Conservation (phyloP, 164 flowering plant genomes). For the Paratinospora sagittata region DNA sequence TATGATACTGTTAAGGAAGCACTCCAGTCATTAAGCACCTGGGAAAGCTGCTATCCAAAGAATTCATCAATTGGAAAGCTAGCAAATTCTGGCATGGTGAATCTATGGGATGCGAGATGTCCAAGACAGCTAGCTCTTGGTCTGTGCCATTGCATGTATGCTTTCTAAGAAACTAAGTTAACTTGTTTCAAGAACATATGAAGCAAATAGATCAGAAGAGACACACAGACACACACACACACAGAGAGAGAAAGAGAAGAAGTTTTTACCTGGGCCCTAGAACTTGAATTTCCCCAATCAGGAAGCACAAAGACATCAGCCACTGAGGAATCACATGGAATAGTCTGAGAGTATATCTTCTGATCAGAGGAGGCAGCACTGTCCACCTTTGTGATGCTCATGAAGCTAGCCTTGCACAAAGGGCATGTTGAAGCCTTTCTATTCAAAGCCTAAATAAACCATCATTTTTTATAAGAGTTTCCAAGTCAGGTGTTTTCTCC, state of each 20-base stretch:
- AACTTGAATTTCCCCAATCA: slow-evolving; percentile 22
- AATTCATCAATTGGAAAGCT: no score
- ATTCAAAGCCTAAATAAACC: slow-evolving; percentile 44
- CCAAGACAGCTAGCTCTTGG: no score
- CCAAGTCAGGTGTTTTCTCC: neutral
- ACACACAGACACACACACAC: no score
- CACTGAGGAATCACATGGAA: slow-evolving; percentile 40
- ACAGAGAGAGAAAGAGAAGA: neutral
- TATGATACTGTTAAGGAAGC: neutral
- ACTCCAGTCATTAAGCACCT: neutral
- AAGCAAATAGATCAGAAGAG: neutral
- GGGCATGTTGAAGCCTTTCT: slow-evolving; percentile 73
- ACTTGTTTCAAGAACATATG: neutral
- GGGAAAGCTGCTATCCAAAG: no score
- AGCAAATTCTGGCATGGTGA: no score
- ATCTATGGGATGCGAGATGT: no score
- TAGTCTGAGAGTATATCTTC: slow-evolving; percentile 84
- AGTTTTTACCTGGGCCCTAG: slow-evolving; percentile 39
- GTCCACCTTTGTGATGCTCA: slow-evolving; percentile 62
- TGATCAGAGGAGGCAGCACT: slow-evolving; percentile 62
- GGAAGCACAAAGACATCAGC: slow-evolving; percentile 38
- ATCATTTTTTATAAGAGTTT: neutral
- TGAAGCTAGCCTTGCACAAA: slow-evolving; percentile 77
- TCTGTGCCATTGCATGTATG: no score
- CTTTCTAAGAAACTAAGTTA: neutral